Conservation (phyloP, 2,329 filamentous ascomycete species). For the Bertia moriformis region DNA sequence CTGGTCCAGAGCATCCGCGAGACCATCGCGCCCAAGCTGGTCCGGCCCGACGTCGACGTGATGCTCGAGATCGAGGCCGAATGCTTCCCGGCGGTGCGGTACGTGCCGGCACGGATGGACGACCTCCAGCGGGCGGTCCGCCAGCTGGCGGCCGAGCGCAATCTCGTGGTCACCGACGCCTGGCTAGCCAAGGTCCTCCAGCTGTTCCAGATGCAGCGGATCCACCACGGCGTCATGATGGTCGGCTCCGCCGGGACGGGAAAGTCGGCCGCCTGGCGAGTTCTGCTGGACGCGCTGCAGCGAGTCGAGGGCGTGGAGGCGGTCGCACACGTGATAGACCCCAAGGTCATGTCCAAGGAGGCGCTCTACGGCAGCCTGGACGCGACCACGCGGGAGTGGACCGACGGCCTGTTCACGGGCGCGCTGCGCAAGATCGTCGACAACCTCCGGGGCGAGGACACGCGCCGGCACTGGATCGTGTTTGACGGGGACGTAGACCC, state of each 20-base stretch:
- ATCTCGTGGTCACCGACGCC: slow-evolving; percentile 77
- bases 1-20: slow-evolving; percentile 96
- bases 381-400: slow-evolving; percentile 95
- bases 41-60: slow-evolving; percentile 76
- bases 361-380: slow-evolving; percentile 88
- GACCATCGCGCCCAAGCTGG: slow-evolving; percentile 92
- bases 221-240: slow-evolving; percentile 99
- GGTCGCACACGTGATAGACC: slow-evolving; percentile 92
- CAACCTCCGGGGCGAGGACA: slow-evolving; percentile 90
- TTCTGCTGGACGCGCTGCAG: slow-evolving; percentile 79
- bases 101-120: slow-evolving; percentile 75
- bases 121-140: slow-evolving; percentile 69
- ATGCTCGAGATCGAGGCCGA: slow-evolving; percentile 71
- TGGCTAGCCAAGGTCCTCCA: slow-evolving; percentile 98
- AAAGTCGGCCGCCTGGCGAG: slow-evolving; percentile 88
- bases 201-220: slow-evolving; percentile 90
- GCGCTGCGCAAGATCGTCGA: slow-evolving; percentile 97
- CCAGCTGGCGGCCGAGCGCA: slow-evolving; percentile 67
- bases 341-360: slow-evolving; percentile 99
- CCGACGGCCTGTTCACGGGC: slow-evolving; percentile 91
- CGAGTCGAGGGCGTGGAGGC: slow-evolving; percentile 83
- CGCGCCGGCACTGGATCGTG: slow-evolving; percentile 96
- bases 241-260: slow-evolving; percentile 94
- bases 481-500: slow-evolving; percentile 98
- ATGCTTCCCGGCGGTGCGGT: slow-evolving; percentile 84